Evolutionary conservation across 2,329 filamentous ascomycete species (phyloP).

Genomic region (Fusarium sp.): DNA sequence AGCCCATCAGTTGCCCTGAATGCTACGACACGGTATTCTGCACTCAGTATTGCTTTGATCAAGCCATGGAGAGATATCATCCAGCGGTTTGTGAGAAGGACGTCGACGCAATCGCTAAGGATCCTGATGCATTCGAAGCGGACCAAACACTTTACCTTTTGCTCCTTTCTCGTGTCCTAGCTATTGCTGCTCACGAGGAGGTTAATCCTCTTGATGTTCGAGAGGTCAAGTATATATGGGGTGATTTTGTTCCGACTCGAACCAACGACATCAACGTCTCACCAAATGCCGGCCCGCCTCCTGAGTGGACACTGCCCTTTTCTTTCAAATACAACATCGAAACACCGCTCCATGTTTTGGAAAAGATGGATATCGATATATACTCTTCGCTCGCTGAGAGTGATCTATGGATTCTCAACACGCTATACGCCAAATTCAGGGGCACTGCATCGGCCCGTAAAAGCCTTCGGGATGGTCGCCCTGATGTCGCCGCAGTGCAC

Average conservation of each 20-base stretch:
- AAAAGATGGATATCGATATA: conserved; percentile 86
- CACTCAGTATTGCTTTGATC: conserved; percentile 66
- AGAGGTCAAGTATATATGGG: conserved; percentile 76
- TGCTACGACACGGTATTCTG: conserved; percentile 76
- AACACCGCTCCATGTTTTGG: conserved; percentile 78
- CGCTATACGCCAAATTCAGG: conserved; percentile 90
- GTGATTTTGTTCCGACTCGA: conserved; percentile 68
- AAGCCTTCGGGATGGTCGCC: conserved; percentile 78
- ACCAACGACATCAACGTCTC: conserved; percentile 65
- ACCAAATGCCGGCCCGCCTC: conserved; percentile 65
- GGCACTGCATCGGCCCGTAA: conserved; percentile 91
- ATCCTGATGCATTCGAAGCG: conserved; percentile 68
- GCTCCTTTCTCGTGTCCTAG: conserved; percentile 69
- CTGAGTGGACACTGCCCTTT: conserved; percentile 77
- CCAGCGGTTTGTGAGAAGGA: conserved; percentile 74
- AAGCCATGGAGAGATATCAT: conserved; percentile 70
- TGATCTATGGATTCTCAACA: conserved; percentile 89
- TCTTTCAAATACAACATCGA: conserved; percentile 81
- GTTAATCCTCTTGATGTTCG: conserved; percentile 71
- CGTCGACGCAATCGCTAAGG: conserved; percentile 72
- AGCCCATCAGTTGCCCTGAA: conserved; percentile 65
- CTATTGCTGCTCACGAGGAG: conserved; percentile 70
- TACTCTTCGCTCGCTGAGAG: conserved; percentile 68
- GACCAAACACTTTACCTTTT: conserved; percentile 71
- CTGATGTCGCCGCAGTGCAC: conserved; percentile 93